A percentile compares a stretch with the other conserved stretches of the same genome.
phyloP scores from a whole-genome alignment of 768 basidiomycete genomes.

The Podaxis rugospora region DNA sequence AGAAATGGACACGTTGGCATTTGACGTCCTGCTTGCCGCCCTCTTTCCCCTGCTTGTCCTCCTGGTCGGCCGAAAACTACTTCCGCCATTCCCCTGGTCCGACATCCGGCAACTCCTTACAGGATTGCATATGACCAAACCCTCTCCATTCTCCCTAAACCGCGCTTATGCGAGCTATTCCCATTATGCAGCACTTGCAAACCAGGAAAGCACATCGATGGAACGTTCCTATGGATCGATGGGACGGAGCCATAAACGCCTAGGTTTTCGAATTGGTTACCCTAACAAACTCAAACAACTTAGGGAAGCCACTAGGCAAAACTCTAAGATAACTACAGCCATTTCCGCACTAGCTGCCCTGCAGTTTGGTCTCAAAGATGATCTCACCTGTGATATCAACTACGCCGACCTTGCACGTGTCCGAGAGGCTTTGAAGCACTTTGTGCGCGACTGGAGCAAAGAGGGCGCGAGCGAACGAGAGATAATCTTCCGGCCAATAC shows the following conservation, averaged over 20 bases:
- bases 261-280: slow-evolving; percentile 52
- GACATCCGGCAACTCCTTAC: slow-evolving; percentile 25
- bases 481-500: slow-evolving; percentile 51
- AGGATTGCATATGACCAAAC: slow-evolving; percentile 18
- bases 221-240: slow-evolving; percentile 39
- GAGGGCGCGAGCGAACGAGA: slow-evolving; percentile 54
- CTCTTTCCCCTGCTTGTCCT: slow-evolving; percentile 35
- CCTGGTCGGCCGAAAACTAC: slow-evolving; percentile 25
- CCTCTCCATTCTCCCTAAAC: slow-evolving; percentile 35
- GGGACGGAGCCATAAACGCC: slow-evolving; percentile 39
- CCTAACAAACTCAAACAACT: slow-evolving; percentile 45
- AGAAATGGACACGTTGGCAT: slow-evolving; percentile 12
- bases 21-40: slow-evolving; percentile 33
- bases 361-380: slow-evolving; percentile 18
- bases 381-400: slow-evolving; percentile 12
- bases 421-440: slow-evolving; percentile 61
- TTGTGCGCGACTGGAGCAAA: slow-evolving; percentile 65
- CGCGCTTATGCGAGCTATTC: slow-evolving; percentile 40
- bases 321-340: slow-evolving; percentile 31
- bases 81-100: slow-evolving; percentile 21
- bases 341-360: slow-evolving; percentile 33
- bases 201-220: slow-evolving; percentile 36
- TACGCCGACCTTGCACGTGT: slow-evolving; percentile 43
- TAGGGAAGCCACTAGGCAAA: slow-evolving; percentile 34
- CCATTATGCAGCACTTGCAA: slow-evolving; percentile 37